These are phyloP conservation scores for Thuidium tamariscinum DNA, from an alignment of 225 moss, liverwort and hornwort genomes.

Conservation along the genomic window DNA sequence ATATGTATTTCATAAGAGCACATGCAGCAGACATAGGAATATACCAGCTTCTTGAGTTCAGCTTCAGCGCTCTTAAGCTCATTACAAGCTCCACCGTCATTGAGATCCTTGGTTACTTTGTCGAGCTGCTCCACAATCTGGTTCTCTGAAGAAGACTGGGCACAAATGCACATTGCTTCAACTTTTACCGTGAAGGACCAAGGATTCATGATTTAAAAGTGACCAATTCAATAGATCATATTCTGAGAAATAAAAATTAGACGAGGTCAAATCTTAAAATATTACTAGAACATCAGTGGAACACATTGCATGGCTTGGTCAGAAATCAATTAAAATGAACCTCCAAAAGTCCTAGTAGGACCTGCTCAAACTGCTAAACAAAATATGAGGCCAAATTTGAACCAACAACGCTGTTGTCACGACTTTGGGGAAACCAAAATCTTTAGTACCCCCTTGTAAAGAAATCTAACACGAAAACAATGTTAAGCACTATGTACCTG, in stretches of 20 bases:
- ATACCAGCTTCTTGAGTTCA: slow-evolving; percentile 4
- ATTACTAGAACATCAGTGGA: background rate
- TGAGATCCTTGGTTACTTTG: background rate
- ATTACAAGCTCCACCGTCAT: background rate
- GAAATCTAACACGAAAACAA: background rate
- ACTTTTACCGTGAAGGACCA: background rate
- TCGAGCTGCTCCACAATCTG: slow-evolving; percentile 5
- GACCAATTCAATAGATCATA: background rate
- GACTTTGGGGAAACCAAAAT: background rate
- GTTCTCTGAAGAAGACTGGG: background rate
- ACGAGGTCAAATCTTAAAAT: background rate
- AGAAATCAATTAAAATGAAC: background rate
- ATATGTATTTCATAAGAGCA: background rate
- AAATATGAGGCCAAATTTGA: background rate
- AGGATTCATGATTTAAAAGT: background rate
- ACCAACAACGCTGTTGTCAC: background rate
- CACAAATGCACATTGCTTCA: background rate
- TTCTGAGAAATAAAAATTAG: background rate
- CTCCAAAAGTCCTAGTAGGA: background rate
- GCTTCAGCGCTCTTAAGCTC: background rate
- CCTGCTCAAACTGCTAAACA: background rate
- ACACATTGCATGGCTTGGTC: background rate
- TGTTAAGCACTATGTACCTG: background rate
- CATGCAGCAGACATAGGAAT: background rate
- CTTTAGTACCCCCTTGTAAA: background rate